Evolutionary conservation across 768 basidiomycete species (phyloP).

Genomic region (Pulveroboletus sp.): DNA sequence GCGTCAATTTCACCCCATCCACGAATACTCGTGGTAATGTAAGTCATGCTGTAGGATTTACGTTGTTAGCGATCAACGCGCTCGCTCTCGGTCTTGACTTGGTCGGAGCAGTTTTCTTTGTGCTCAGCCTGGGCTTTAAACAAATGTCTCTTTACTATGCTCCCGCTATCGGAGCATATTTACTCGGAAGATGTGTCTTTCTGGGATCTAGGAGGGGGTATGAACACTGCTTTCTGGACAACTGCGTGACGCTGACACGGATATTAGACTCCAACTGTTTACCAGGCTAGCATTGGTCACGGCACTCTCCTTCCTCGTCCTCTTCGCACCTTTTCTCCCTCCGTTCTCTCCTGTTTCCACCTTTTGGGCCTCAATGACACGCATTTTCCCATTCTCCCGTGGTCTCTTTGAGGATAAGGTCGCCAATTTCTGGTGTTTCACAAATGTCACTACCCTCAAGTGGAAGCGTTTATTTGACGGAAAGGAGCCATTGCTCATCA

Average conservation of each 20-base stretch:
- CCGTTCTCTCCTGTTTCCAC: constrained; percentile 49
- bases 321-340: constrained; percentile 79
- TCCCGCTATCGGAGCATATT: constrained; percentile 85
- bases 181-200: constrained; percentile 85
- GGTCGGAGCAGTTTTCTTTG: constrained; percentile 73
- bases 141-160: constrained; percentile 97
- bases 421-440: constrained; percentile 96
- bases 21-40: not conserved
- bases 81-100: constrained; percentile 69
- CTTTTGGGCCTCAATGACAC: constrained; percentile 60
- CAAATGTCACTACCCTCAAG: constrained; percentile 76
- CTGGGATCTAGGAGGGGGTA: constrained; percentile 71
- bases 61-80: constrained; percentile 61
- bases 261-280: constrained; percentile 48
- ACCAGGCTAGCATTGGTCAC: constrained; percentile 63
- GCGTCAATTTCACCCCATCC: constrained; percentile 17
- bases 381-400: constrained; percentile 89
- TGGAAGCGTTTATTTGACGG: constrained; percentile 49
- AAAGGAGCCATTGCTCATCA: constrained; percentile 52
- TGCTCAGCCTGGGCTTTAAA: constrained; percentile 85
- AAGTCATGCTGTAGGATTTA: constrained; percentile 47
- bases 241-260: constrained; percentile 1
- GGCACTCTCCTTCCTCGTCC: constrained; percentile 51
- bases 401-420: constrained; percentile 96
- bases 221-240: constrained; percentile 16